phyloP scores from a whole-genome alignment of 2,329 filamentous ascomycete genomes.

The Alternaria arbusti region DNA sequence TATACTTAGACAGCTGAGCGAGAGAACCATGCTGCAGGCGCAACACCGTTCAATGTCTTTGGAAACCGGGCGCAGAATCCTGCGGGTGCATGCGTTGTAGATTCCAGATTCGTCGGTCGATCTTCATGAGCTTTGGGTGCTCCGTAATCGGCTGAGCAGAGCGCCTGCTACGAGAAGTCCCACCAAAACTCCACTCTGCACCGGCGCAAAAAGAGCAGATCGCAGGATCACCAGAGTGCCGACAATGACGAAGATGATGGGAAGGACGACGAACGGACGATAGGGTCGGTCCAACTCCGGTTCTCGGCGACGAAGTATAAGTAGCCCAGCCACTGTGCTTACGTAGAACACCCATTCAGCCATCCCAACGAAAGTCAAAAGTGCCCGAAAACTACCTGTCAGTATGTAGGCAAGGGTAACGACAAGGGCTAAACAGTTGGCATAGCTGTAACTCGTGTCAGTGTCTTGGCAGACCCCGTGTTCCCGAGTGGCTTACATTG shows the following conservation, averaged over 20 bases:
- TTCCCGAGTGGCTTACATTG: slow-evolving; percentile 30
- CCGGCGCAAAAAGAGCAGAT: slow-evolving; percentile 65
- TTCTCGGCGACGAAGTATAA: slow-evolving; percentile 64
- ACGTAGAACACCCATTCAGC: slow-evolving; percentile 67
- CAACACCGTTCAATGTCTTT: not conserved
- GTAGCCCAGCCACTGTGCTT: slow-evolving; percentile 64
- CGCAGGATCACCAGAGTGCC: slow-evolving; percentile 66
- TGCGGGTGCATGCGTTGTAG: not conserved
- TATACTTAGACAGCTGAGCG: not conserved
- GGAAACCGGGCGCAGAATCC: too few species aligned
- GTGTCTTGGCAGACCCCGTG: slow-evolving; percentile 5
- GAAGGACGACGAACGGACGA: slow-evolving; percentile 59
- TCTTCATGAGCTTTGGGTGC: slow-evolving; percentile 9
- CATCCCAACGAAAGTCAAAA: slow-evolving; percentile 59
- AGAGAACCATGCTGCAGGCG: not conserved
- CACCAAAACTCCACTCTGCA: slow-evolving; percentile 60
- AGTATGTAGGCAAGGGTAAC: slow-evolving; percentile 64
- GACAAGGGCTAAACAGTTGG: slow-evolving; percentile 34
- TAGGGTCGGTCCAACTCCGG: slow-evolving; percentile 63
- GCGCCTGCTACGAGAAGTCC: slow-evolving; percentile 60
- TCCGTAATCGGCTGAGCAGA: slow-evolving; percentile 40
- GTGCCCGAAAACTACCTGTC: slow-evolving; percentile 65
- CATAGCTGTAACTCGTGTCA: slow-evolving; percentile 26
- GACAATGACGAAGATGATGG: slow-evolving; percentile 61
- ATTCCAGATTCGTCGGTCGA: not conserved